Base-by-base conservation (phyloP, 495 filamentous ascomycete genomes). In the Massariosphaeria phaeospora region DNA sequence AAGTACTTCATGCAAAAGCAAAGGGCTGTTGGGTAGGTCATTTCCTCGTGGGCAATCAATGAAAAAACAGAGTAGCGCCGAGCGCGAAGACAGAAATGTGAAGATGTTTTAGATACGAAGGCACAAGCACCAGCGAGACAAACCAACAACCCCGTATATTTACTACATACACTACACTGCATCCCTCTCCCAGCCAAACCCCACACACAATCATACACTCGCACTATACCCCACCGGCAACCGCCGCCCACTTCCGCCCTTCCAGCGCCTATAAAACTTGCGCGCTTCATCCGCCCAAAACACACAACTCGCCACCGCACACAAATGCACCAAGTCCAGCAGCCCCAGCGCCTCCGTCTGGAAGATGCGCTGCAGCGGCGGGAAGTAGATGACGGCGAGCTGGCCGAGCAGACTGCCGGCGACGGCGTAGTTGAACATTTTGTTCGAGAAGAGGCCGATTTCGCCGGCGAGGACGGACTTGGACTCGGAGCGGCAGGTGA, bases 381-480 rank as follows among this genome's bases (percentile, higher is more conserved):
- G 93, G 36, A 96, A 81, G 67, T 96, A 97, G 43, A 98, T 88
- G 40, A 98, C 94, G 42, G 86, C 77, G 42, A 89, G 70, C 68
- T 98, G 93, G 6, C 93, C 91, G 17, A 84, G 74, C 15, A 98
- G 67, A 58, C 87, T 91, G 18, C 88, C 80, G 2, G 84, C 78
- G 1, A 98, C 91, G 2, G 91, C 88, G 73, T 88, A 93, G 69
- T 96, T 98, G 71, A 98, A 98, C 75, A 96, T 89, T 39, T 81
- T 85, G 65, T 98, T 98, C 8, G 80, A 79, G 38, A 89, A 85
- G 1, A 96, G 61, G 17, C 82, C 74, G 21, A 97, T 77, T 66
- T 98, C 93, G 35, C 91, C 91, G 25, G 83, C 76, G 20, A 96
- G 80, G 3, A 97, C 75, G 27, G 85, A 90, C 65, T 98, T 98